Evolutionary conservation across 257 asterid species (phyloP).

Genomic region (Paulownia fortunei): DNA sequence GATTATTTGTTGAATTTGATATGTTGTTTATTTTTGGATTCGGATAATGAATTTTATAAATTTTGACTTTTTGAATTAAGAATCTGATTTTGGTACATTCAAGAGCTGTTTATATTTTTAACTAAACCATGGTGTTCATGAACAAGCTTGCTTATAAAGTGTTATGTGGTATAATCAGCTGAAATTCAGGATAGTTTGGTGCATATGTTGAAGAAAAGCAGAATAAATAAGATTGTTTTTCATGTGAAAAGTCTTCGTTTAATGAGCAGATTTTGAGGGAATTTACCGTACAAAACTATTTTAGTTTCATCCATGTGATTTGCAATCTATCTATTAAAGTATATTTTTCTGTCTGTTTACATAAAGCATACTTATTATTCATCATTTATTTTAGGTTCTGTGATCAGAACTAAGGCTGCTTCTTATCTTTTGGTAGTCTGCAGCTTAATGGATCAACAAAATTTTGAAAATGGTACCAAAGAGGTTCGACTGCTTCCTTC

Average conservation of each 20-base stretch:
- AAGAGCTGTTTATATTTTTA: background rate
- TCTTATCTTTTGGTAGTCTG: conserved; percentile 22
- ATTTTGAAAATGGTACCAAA: conserved; percentile 40
- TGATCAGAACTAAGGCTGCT: conserved; percentile 7
- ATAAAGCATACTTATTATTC: background rate
- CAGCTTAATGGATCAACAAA: conserved; percentile 49
- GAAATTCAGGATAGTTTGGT: background rate
- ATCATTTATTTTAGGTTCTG: conserved; percentile 3
- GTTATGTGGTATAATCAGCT: background rate
- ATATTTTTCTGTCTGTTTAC: background rate
- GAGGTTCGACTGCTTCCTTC: conserved; percentile 52
- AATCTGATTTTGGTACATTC: background rate
- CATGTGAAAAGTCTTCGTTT: background rate
- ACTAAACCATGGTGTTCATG: background rate
- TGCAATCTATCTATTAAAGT: background rate
- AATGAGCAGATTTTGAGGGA: background rate
- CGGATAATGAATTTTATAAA: background rate
- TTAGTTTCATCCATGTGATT: background rate
- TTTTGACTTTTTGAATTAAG: background rate
- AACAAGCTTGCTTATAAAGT: conserved; percentile 1
- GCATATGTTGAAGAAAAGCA: background rate
- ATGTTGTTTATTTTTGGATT: background rate
- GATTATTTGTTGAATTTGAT: background rate
- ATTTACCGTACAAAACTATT: background rate
- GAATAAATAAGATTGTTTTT: background rate